A percentile compares a stretch with the other conserved stretches of the same genome.
Evolutionary conservation across 768 basidiomycete genomes (phyloP).

Genomic region (Tulasnella sp.): DNA sequence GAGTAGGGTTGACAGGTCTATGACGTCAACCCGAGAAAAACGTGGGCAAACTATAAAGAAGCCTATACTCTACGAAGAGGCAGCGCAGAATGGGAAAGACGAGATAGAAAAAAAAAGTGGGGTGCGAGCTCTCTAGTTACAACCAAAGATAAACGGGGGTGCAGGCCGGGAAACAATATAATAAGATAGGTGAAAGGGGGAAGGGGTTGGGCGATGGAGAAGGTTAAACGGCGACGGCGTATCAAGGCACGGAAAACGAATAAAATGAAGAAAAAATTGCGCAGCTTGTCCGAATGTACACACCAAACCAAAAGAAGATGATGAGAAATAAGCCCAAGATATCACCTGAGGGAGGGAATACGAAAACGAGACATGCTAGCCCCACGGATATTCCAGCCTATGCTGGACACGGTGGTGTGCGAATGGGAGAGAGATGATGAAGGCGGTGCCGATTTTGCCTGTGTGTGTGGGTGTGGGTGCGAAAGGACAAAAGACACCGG

Average conservation of each 20-base stretch:
- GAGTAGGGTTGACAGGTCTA: not conserved
- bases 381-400: not conserved
- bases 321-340: not conserved
- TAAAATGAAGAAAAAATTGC: not conserved
- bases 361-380: not conserved
- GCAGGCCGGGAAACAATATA: not conserved
- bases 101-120: not conserved
- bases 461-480: not conserved
- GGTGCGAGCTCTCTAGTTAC: conserved; percentile 15
- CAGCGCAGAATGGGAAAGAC: not conserved
- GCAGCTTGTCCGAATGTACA: not conserved
- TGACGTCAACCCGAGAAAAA: not conserved
- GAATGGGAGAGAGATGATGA: not conserved
- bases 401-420: not conserved
- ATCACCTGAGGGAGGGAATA: not conserved
- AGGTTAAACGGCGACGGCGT: not conserved
- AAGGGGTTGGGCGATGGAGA: not conserved
- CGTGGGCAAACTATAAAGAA: not conserved
- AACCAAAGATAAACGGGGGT: not conserved
- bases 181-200: not conserved
- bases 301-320: not conserved
- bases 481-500: not conserved
- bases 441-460: conserved; percentile 5
- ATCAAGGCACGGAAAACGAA: not conserved
- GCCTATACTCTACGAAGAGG: not conserved